A percentile compares a stretch with the other conserved stretches of the same genome.
phyloP scores from a whole-genome alignment of 768 basidiomycete genomes.

The Xerocomellus dryophilus region DNA sequence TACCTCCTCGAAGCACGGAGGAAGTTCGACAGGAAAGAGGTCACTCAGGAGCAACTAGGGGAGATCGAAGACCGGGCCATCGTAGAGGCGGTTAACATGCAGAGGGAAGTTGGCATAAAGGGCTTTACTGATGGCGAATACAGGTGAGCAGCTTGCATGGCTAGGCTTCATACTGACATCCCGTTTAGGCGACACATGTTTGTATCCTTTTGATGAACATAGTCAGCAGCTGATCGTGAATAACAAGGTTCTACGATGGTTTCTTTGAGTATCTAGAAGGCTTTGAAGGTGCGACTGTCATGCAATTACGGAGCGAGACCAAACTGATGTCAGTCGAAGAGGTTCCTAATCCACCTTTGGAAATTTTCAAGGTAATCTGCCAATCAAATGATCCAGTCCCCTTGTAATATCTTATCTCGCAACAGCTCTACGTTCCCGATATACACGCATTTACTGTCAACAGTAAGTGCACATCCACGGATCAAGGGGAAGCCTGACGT shows the following conservation, averaged over 20 bases:
- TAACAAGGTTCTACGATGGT: constrained; percentile 27
- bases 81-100: constrained; percentile 34
- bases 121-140: constrained; percentile 43
- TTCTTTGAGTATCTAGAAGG: constrained; percentile 29
- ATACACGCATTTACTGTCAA: constrained; percentile 20
- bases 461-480: constrained; percentile 6
- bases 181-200: constrained; percentile 25
- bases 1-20: constrained; percentile 38
- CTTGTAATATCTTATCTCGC: not conserved
- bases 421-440: constrained; percentile 27
- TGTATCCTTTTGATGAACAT: not conserved
- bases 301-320: not conserved
- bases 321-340: constrained; percentile 14
- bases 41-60: constrained; percentile 35
- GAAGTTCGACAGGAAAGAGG: constrained; percentile 34
- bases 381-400: too few species aligned
- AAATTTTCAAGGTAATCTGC: constrained; percentile 24
- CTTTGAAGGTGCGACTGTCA: constrained; percentile 21
- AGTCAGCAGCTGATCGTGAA: not conserved
- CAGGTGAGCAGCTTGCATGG: constrained; percentile 22
- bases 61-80: constrained; percentile 41
- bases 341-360: constrained; percentile 21
- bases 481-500: not conserved
- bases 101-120: constrained; percentile 41
- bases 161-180: constrained; percentile 1